phyloP scores from a whole-genome alignment of 2,329 filamentous ascomycete species.

The Magnaporthiopsis incrustans region DNA sequence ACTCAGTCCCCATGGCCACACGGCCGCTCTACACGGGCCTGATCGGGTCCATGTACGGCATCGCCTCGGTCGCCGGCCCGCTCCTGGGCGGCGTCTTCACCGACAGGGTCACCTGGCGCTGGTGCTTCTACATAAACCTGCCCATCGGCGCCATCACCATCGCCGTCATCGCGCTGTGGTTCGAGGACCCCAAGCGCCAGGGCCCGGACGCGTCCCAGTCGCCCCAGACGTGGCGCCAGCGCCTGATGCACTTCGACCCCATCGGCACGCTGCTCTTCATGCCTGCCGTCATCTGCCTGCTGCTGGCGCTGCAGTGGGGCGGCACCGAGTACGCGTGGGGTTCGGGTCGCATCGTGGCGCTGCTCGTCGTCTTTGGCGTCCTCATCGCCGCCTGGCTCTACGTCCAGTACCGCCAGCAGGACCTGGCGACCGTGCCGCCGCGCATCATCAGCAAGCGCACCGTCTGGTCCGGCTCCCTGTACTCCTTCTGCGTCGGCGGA shows the following conservation, averaged over 20 bases:
- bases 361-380: conserved; percentile 23
- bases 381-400: conserved; percentile 20
- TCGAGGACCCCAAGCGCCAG: conserved; percentile 10
- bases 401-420: conserved; percentile 24
- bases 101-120: conserved; percentile 22
- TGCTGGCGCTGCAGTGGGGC: conserved; percentile 37
- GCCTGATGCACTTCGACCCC: conserved; percentile 26
- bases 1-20: conserved; percentile 13
- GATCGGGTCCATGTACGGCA: conserved; percentile 31
- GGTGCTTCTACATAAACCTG: conserved; percentile 26
- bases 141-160: conserved; percentile 21
- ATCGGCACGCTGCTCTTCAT: conserved; percentile 14
- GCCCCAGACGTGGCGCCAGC: conserved; percentile 21
- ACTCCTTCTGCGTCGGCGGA: conserved; percentile 28
- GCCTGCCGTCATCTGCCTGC: conserved; percentile 29
- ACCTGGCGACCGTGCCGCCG: conserved; percentile 30
- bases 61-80: conserved; percentile 23
- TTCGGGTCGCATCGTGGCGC: conserved; percentile 22
- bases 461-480: conserved; percentile 24
- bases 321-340: conserved; percentile 25
- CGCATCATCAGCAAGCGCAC: conserved; percentile 27
- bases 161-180: conserved; percentile 15
- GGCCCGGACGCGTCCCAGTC: not conserved
- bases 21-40: conserved; percentile 22
- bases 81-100: conserved; percentile 19